These are phyloP conservation scores for Syzygium oleosum DNA, from an alignment of 345 rosid species.

Conservation along the genomic window DNA sequence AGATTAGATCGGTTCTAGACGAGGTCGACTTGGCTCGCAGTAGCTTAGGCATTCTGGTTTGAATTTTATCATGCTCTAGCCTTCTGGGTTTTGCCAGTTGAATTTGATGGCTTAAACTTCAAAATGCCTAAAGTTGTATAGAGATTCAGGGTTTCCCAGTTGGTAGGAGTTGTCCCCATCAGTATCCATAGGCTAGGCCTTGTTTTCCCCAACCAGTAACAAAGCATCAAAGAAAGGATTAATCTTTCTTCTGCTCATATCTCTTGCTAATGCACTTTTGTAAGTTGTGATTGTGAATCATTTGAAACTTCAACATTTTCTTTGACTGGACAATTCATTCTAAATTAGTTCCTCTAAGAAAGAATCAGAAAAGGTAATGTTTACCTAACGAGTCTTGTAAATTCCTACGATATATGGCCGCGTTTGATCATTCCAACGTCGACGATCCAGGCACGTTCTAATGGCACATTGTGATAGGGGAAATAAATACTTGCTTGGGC, in stretches of 20 bases:
- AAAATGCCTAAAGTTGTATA: background rate
- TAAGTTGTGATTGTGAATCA: background rate
- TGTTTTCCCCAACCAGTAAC: background rate
- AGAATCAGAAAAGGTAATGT: background rate
- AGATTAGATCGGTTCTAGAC: background rate
- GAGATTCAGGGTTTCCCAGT: background rate
- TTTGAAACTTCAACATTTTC: background rate
- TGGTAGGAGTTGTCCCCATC: background rate
- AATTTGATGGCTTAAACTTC: background rate
- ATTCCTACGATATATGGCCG: background rate
- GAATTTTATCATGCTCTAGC: background rate
- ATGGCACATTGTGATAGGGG: background rate
- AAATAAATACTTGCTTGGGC: background rate
- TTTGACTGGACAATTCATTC: background rate
- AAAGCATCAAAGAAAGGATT: background rate
- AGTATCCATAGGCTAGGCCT: background rate
- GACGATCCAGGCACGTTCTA: background rate
- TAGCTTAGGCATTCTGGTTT: background rate
- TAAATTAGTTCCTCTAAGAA: background rate
- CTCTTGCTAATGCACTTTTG: background rate
- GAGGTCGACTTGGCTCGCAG: background rate
- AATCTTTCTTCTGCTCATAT: no score
- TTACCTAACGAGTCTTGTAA: background rate
- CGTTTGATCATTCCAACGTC: background rate
- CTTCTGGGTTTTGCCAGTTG: background rate